Conservation (phyloP, 2,329 filamentous ascomycete species). For the Fusarium denticulatum region DNA sequence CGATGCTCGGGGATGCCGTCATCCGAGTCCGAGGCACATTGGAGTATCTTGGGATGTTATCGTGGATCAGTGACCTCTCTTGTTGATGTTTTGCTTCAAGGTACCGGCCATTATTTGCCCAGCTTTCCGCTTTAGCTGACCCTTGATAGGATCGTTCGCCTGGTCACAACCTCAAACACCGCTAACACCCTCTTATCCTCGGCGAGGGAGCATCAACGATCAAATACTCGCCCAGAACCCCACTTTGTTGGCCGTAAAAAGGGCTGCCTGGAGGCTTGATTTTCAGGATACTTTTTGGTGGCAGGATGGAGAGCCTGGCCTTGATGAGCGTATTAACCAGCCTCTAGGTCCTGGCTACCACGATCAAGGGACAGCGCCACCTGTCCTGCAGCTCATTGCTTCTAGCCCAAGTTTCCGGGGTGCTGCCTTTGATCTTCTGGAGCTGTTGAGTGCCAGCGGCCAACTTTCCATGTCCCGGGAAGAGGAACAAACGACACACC, state of each 20-base stretch:
- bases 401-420: constrained; percentile 62
- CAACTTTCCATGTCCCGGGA: constrained; percentile 60
- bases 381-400: constrained; percentile 60
- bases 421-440: constrained; percentile 62
- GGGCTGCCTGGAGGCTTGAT: constrained; percentile 59
- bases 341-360: constrained; percentile 10
- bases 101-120: constrained; percentile 47
- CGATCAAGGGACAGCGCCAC: constrained; percentile 55
- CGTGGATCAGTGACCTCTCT: constrained; percentile 59
- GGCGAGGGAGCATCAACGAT: constrained; percentile 62
- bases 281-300: constrained; percentile 69
- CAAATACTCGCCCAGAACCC: constrained; percentile 59
- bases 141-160: constrained; percentile 55
- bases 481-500: constrained; percentile 59
- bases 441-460: constrained; percentile 62
- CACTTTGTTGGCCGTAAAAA: constrained; percentile 51
- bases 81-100: constrained; percentile 61
- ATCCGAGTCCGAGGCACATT: constrained; percentile 55
- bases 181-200: constrained; percentile 60
- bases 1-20: constrained; percentile 54
- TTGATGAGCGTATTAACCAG: constrained; percentile 36
- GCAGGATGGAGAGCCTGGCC: constrained; percentile 58
- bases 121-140: constrained; percentile 14
- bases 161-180: constrained; percentile 61
- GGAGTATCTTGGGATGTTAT: constrained; percentile 62